phyloP scores from a whole-genome alignment of 2,329 filamentous ascomycete species.

The Stachybotrys echinatus region DNA sequence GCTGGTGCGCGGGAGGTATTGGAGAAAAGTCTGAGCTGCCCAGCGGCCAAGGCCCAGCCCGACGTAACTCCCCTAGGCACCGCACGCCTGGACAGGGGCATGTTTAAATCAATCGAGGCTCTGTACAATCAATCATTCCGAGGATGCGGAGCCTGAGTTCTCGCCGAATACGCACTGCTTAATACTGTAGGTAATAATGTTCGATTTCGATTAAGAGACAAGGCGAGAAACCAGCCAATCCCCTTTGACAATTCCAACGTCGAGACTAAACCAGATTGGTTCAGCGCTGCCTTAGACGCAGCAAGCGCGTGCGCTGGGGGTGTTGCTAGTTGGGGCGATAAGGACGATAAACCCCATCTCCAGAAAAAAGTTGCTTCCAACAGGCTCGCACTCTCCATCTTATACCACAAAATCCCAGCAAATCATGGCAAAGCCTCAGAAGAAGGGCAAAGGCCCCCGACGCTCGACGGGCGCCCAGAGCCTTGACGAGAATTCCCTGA shows the following conservation, averaged over 20 bases:
- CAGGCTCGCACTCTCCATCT: constrained; percentile 12
- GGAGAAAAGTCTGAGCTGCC: constrained; percentile 15
- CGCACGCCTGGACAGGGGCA: not conserved
- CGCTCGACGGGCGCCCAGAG: constrained; percentile 11
- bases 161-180: not conserved
- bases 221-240: too few relatives aligned
- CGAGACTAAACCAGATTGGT: not conserved
- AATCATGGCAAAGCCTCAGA: constrained; percentile 29
- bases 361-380: constrained; percentile 16
- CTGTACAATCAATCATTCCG: not conserved
- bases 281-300: constrained; percentile 7
- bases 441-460: constrained; percentile 27
- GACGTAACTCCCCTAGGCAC: constrained; percentile 5
- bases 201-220: too few relatives aligned
- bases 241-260: too few relatives aligned
- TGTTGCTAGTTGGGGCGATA: constrained; percentile 5
- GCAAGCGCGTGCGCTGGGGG: constrained; percentile 12
- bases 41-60: constrained; percentile 3
- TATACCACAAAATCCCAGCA: constrained; percentile 3
- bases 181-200: too few relatives aligned
- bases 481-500: constrained; percentile 47
- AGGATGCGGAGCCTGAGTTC: not conserved
- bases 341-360: constrained; percentile 7
- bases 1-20: constrained; percentile 25
- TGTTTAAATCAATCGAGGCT: not conserved